Evolutionary conservation across 768 basidiomycete species (phyloP).

Genomic region (Russula sp.): DNA sequence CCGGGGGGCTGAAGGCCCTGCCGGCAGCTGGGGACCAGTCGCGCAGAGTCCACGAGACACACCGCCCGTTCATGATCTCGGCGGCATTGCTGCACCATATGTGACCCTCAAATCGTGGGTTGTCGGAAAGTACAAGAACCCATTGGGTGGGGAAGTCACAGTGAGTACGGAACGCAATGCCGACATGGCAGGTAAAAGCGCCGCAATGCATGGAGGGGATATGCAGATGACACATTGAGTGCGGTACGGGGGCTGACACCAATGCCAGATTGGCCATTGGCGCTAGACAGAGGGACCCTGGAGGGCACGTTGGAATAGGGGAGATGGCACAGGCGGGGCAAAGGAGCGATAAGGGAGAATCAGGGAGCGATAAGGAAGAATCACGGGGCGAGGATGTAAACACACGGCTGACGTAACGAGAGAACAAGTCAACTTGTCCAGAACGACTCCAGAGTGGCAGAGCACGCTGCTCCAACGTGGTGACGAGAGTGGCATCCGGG

Average conservation of each 20-base stretch:
- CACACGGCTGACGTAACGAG: too few relatives aligned
- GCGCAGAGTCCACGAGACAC: not conserved
- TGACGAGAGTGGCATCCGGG: too few relatives aligned
- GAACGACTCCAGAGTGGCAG: too few relatives aligned
- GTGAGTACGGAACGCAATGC: not conserved
- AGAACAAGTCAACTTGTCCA: too few relatives aligned
- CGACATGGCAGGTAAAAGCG: constrained; percentile 1
- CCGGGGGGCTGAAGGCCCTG: not conserved
- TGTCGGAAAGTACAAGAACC: constrained; percentile 4
- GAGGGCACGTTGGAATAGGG: not conserved
- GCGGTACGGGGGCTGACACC: not conserved
- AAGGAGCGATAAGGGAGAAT: too few relatives aligned
- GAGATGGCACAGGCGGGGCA: too few relatives aligned
- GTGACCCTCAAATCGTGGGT: not conserved
- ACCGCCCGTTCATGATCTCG: constrained; percentile 11
- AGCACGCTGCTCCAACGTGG: too few relatives aligned
- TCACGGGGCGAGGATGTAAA: too few relatives aligned
- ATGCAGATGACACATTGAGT: not conserved
- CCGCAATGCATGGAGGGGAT: not conserved
- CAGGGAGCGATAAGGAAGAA: too few relatives aligned
- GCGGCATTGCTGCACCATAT: constrained; percentile 4
- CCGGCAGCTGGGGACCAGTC: constrained; percentile 1
- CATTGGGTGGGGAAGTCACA: constrained; percentile 8
- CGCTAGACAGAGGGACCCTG: too few relatives aligned
- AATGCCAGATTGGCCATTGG: too few relatives aligned